Evolutionary conservation across 1,284 basidiomycete species (phyloP).

Genomic region (Microbotryum lychnidis-dioicae): DNA sequence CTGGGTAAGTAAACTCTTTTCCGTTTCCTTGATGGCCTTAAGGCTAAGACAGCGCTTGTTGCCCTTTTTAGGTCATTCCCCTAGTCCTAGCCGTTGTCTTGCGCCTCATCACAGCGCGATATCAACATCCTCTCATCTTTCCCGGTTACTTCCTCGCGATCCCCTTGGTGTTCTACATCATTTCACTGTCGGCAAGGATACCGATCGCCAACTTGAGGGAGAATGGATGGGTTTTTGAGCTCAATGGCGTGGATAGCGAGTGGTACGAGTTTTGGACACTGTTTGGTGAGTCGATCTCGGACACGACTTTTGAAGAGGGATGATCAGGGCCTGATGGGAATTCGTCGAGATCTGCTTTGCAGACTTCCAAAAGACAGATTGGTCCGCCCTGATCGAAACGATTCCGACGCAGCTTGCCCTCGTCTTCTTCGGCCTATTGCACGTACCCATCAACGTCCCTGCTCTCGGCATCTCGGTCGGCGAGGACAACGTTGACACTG

Average conservation of each 20-base stretch:
- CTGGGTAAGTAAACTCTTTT: slow-evolving; percentile 24
- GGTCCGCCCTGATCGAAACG: slow-evolving; percentile 44
- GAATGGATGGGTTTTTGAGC: slow-evolving; percentile 83
- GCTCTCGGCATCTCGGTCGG: slow-evolving; percentile 88
- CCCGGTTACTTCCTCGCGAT: slow-evolving; percentile 80
- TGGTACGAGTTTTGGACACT: slow-evolving; percentile 79
- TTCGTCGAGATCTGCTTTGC: slow-evolving; percentile 4
- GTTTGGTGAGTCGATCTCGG: slow-evolving; percentile 50
- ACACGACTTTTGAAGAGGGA: neutral
- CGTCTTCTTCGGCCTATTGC: slow-evolving; percentile 84
- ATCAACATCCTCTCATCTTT: slow-evolving; percentile 83
- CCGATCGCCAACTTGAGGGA: slow-evolving; percentile 56
- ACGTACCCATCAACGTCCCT: slow-evolving; percentile 84
- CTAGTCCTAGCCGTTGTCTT: slow-evolving; percentile 68
- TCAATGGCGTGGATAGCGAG: slow-evolving; percentile 52
- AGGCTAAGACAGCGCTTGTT: slow-evolving; percentile 43
- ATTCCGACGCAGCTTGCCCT: slow-evolving; percentile 45
- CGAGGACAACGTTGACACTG: slow-evolving; percentile 81
- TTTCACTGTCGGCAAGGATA: slow-evolving; percentile 55
- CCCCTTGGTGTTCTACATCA: slow-evolving; percentile 72
- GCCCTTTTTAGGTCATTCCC: slow-evolving; percentile 54
- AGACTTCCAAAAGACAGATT: slow-evolving; percentile 59
- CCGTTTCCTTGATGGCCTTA: slow-evolving; percentile 50
- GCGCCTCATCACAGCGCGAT: slow-evolving; percentile 69
- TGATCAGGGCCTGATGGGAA: neutral